Conservation (phyloP, 2,329 filamentous ascomycete genomes). For the Colletotrichum horii region DNA sequence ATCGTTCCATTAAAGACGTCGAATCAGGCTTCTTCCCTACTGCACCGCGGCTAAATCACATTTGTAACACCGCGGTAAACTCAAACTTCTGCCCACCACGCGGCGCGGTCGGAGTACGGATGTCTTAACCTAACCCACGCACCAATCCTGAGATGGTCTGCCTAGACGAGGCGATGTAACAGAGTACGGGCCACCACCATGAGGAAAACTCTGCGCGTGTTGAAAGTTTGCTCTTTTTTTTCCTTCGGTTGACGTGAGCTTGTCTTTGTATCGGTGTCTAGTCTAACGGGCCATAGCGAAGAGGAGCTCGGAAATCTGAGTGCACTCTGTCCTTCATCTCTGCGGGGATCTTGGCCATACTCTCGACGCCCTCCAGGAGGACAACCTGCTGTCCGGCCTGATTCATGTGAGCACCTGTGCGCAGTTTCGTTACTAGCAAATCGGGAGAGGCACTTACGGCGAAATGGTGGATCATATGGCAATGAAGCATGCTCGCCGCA, state of each 20-base stretch:
- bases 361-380: conserved; percentile 3
- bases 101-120: not conserved
- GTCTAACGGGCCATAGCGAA: conserved; percentile 5
- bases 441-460: not conserved
- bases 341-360: conserved; percentile 5
- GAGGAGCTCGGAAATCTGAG: not conserved
- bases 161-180: not conserved
- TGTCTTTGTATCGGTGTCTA: not conserved
- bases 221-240: not conserved
- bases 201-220: not conserved
- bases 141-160: not conserved
- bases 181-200: not conserved
- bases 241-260: not conserved
- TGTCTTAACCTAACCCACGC: not conserved
- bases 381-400: conserved; percentile 11
- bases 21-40: not conserved
- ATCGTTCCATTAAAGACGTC: not conserved
- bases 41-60: not conserved
- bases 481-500: conserved; percentile 16
- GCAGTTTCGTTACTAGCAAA: not conserved
- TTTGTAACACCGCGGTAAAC: not conserved
- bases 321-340: conserved; percentile 15
- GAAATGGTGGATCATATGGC: conserved; percentile 18
- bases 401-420: not conserved
- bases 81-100: not conserved